Conservation (phyloP, 1,139 yeast genomes). For the Saccharomyces pastorianus region DNA sequence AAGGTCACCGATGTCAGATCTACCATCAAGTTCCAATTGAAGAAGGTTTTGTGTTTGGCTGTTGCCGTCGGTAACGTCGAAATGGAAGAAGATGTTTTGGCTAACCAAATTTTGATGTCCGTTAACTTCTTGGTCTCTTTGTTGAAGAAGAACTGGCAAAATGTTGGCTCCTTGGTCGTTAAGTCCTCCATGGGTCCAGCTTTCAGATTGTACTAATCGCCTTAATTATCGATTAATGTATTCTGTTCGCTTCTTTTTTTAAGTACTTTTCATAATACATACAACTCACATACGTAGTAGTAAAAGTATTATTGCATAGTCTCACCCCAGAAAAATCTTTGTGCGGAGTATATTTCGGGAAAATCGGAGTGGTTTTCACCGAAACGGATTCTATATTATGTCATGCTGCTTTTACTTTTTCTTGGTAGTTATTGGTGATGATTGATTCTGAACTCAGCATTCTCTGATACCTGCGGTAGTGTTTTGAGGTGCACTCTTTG, state of each 20-base stretch:
- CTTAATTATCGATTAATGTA: no score
- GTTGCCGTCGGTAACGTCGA: constrained; percentile 97
- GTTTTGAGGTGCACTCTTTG: no score
- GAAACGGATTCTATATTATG: background rate
- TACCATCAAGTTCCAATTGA: constrained; percentile 99
- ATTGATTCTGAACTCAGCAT: background rate
- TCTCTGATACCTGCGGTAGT: no score
- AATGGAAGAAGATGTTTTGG: constrained; percentile 95
- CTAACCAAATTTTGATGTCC: constrained; percentile 97
- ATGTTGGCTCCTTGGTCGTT: constrained; percentile 98
- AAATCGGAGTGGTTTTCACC: background rate
- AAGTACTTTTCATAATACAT: background rate
- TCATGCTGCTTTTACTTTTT: background rate
- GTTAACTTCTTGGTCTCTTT: constrained; percentile 98
- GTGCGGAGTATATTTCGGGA: background rate
- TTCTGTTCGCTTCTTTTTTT: background rate
- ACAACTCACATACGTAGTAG: background rate
- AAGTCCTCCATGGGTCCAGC: constrained; percentile 99
- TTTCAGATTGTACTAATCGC: constrained; percentile 88
- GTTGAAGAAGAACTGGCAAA: constrained; percentile 99
- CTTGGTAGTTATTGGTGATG: background rate
- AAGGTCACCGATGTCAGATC: constrained; percentile 97
- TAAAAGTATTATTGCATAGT: background rate
- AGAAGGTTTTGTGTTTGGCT: constrained; percentile 91
- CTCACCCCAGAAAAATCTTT: background rate